phyloP scores from a whole-genome alignment of 805 yeast genomes.

The Nakazawaea anatomiae region DNA sequence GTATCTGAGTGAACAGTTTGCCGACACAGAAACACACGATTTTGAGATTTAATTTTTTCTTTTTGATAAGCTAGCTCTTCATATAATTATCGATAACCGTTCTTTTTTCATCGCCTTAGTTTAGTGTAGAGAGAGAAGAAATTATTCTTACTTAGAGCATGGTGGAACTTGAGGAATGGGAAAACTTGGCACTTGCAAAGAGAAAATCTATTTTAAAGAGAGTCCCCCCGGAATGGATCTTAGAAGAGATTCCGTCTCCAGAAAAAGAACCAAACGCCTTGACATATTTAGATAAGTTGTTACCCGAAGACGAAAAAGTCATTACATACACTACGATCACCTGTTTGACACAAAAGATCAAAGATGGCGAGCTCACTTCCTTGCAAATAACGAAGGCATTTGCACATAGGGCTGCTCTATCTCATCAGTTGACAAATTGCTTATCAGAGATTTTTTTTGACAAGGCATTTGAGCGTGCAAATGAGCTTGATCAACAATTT shows the following conservation, averaged over 20 bases:
- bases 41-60: not conserved
- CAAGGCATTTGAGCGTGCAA: slow-evolving; percentile 32
- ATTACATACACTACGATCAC: slow-evolving; percentile 18
- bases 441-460: slow-evolving; percentile 36
- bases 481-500: slow-evolving; percentile 31
- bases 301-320: slow-evolving; percentile 18
- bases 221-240: slow-evolving; percentile 27
- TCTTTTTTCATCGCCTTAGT: too few relatives aligned
- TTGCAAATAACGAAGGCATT: slow-evolving; percentile 32
- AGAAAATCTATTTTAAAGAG: slow-evolving; percentile 14
- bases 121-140: too few relatives aligned
- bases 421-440: slow-evolving; percentile 37
- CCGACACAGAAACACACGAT: not conserved
- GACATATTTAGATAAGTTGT: slow-evolving; percentile 15
- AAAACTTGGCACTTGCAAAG: slow-evolving; percentile 16
- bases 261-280: slow-evolving; percentile 22
- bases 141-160: not conserved
- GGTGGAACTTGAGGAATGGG: slow-evolving; percentile 10
- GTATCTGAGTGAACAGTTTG: not conserved
- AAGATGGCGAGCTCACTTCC: slow-evolving; percentile 25
- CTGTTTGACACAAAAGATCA: slow-evolving; percentile 21
- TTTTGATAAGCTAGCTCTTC: not conserved
- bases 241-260: slow-evolving; percentile 20
- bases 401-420: slow-evolving; percentile 36
- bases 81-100: too few relatives aligned